phyloP scores from a whole-genome alignment of 1,284 basidiomycete genomes.

The Caloboletus inedulis region DNA sequence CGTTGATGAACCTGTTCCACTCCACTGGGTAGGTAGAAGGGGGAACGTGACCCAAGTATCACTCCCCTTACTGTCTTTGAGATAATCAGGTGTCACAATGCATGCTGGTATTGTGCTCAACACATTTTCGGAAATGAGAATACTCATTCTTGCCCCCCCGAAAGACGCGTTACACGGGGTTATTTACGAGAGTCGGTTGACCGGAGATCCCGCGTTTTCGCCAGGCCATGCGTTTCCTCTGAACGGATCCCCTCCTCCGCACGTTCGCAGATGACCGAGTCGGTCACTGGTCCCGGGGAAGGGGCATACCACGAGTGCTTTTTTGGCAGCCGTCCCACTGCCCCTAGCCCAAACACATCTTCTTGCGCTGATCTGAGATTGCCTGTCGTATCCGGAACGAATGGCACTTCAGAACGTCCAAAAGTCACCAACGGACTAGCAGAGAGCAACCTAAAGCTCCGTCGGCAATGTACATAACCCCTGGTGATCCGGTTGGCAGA shows the following conservation, averaged over 20 bases:
- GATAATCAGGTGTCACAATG: constrained; percentile 12
- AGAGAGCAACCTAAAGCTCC: constrained; percentile 13
- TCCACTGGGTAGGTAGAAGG: constrained; percentile 8
- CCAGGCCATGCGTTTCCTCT: background rate
- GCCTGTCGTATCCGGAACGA: constrained; percentile 5
- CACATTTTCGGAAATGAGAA: constrained; percentile 23
- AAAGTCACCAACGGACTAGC: constrained; percentile 14
- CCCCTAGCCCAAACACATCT: constrained; percentile 1
- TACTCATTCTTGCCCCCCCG: constrained; percentile 5
- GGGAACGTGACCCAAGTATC: constrained; percentile 13
- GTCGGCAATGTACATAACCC: constrained; percentile 12
- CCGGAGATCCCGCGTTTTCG: constrained; percentile 13
- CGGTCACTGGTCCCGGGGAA: background rate
- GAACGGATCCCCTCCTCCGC: background rate
- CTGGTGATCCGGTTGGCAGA: constrained; percentile 21
- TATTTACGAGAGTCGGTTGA: constrained; percentile 13
- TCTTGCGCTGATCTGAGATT: constrained; percentile 23
- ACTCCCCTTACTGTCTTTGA: constrained; percentile 11
- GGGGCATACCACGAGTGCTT: background rate
- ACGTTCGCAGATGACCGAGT: background rate
- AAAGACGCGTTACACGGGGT: constrained; percentile 5
- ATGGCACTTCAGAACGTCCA: constrained; percentile 4
- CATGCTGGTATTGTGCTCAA: background rate
- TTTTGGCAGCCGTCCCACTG: background rate
- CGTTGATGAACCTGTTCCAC: constrained; percentile 11